Percentiles rank a stretch among this genome's conserved stretches.
phyloP scores from a whole-genome alignment of 1,284 basidiomycete species.

The Marasmius sp. region DNA sequence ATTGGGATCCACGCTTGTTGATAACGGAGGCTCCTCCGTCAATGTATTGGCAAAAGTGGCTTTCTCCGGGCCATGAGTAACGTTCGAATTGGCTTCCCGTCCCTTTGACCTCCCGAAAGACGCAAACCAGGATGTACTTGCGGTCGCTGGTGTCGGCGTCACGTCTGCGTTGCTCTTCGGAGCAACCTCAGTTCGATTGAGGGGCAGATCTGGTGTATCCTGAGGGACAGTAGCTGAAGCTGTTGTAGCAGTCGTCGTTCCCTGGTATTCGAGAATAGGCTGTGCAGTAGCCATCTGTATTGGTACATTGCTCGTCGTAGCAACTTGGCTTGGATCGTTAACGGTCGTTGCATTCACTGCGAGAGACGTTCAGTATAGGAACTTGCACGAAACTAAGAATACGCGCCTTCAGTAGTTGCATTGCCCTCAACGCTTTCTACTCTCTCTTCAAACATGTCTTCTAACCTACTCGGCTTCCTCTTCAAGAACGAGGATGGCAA shows the following conservation, averaged over 20 bases:
- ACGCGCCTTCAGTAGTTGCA: background rate
- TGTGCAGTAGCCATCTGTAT: too few relatives aligned
- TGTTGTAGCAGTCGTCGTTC: background rate
- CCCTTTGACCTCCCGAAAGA: constrained; percentile 11
- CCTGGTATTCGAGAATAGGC: too few relatives aligned
- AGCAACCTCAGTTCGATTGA: background rate
- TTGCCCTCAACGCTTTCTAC: background rate
- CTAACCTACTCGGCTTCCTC: background rate
- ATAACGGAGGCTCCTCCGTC: background rate
- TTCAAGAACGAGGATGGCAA: background rate
- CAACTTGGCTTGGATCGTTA: too few relatives aligned
- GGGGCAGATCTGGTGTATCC: background rate
- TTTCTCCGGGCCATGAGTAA: background rate
- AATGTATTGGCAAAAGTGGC: too few relatives aligned
- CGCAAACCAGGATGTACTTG: constrained; percentile 6
- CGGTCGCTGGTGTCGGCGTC: background rate
- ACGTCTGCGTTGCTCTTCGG: background rate
- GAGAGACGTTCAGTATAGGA: background rate
- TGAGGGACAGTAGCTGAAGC: background rate
- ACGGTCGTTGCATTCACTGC: too few relatives aligned
- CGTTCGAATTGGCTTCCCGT: constrained; percentile 3
- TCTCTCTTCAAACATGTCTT: background rate
- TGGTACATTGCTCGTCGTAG: too few relatives aligned
- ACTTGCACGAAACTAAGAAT: background rate
- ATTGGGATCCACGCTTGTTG: background rate